Percentiles rank a stretch among this genome's conserved stretches.
Conservation (phyloP, 1,284 basidiomycete genomes). For the Apiotrichum porosum region DNA sequence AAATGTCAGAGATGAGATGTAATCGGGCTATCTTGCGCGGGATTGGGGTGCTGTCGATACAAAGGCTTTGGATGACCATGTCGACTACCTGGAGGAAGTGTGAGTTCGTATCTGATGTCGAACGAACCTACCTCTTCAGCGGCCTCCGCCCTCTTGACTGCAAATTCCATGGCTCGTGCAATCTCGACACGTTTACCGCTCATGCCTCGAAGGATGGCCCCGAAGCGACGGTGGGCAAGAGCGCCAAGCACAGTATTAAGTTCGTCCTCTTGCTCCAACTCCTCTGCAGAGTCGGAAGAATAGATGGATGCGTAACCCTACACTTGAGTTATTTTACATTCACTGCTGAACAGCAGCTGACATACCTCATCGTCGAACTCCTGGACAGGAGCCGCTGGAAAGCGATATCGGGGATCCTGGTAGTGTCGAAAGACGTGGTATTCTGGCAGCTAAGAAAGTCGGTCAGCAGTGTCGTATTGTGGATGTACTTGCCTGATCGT, state of each 20-base stretch:
- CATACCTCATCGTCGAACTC: constrained; percentile 81
- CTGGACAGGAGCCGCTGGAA: constrained; percentile 53
- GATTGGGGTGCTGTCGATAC: constrained; percentile 81
- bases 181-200: constrained; percentile 84
- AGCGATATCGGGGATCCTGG: constrained; percentile 59
- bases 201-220: constrained; percentile 80
- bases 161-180: constrained; percentile 91
- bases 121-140: constrained; percentile 66
- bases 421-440: constrained; percentile 75
- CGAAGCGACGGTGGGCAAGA: constrained; percentile 73
- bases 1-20: constrained; percentile 91
- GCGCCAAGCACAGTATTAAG: constrained; percentile 66
- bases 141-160: constrained; percentile 88
- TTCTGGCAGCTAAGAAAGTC: not conserved
- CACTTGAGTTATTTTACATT: too few species aligned
- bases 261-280: constrained; percentile 76
- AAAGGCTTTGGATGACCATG: constrained; percentile 74
- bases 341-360: constrained; percentile 10
- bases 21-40: constrained; percentile 93
- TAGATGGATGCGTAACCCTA: constrained; percentile 88
- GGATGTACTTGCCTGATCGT: constrained; percentile 57
- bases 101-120: not conserved
- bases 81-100: constrained; percentile 63
- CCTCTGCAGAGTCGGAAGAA: constrained; percentile 91
- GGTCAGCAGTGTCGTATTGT: not conserved